Evolutionary conservation across 257 asterid genomes (phyloP).

Genomic region (Lithospermum erythrorhizon): DNA sequence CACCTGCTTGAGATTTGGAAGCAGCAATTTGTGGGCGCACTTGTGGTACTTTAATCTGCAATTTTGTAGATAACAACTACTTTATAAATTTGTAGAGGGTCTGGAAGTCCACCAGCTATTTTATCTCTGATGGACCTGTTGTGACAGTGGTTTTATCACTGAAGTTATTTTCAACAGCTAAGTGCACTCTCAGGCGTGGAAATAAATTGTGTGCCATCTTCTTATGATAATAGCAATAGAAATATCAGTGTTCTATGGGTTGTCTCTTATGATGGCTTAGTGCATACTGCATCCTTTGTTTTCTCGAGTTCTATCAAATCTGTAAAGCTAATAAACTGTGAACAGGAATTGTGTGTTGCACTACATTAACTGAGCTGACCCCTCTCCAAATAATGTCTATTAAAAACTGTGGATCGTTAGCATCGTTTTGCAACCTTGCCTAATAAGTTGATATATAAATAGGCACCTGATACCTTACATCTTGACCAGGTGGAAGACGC

Average conservation of each 20-base stretch:
- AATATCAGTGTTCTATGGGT: too few species aligned
- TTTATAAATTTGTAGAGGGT: not conserved
- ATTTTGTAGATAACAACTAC: conserved; percentile 3
- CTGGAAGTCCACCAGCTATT: not conserved
- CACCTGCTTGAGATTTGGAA: conserved; percentile 47
- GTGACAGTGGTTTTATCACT: not conserved
- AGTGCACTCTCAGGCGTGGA: too few species aligned
- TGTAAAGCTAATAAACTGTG: not conserved
- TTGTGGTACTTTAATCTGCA: conserved; percentile 31
- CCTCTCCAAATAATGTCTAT: conserved; percentile 2
- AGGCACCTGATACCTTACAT: not conserved
- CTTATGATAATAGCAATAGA: too few species aligned
- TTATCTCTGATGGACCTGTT: not conserved
- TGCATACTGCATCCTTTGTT: too few species aligned
- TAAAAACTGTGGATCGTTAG: too few species aligned
- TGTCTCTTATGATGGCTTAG: too few species aligned
- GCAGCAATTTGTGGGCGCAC: conserved; percentile 62
- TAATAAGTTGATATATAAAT: too few species aligned
- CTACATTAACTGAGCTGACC: not conserved
- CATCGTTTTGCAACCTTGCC: too few species aligned
- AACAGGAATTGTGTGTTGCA: too few species aligned
- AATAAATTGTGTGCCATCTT: too few species aligned
- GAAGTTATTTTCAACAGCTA: not conserved
- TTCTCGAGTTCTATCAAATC: too few species aligned
- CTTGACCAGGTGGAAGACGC: conserved; percentile 50